These are phyloP conservation scores for Hortaea sp. DNA, from an alignment of 2,329 filamentous ascomycete species.

Conservation along the genomic window DNA sequence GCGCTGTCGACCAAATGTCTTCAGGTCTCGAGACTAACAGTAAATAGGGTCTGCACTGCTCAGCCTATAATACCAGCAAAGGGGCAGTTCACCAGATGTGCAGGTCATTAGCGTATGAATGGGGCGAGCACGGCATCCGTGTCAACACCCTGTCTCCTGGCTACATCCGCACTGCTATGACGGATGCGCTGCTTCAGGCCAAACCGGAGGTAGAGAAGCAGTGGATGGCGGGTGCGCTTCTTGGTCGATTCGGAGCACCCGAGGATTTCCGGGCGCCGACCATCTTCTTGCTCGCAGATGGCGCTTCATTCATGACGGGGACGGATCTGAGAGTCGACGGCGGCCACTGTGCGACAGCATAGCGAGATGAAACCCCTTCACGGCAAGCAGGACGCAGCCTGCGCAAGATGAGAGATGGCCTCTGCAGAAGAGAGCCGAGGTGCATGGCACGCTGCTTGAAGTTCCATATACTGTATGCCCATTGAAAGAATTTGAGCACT, in stretches of 20 bases:
- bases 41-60: constrained; percentile 32
- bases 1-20: background rate
- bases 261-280: constrained; percentile 56
- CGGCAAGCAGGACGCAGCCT: too few species aligned
- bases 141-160: constrained; percentile 27
- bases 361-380: background rate
- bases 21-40: background rate
- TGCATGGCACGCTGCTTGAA: too few species aligned
- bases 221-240: constrained; percentile 45
- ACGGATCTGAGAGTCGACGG: constrained; percentile 62
- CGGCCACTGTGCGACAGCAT: constrained; percentile 41
- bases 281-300: constrained; percentile 56
- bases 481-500: too few species aligned
- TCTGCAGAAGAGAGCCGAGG: too few species aligned
- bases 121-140: constrained; percentile 29
- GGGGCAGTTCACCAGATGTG: constrained; percentile 44
- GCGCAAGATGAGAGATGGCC: too few species aligned
- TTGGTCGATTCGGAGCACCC: constrained; percentile 44
- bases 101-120: constrained; percentile 45
- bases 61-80: constrained; percentile 46
- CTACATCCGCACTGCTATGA: constrained; percentile 29
- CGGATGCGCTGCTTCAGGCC: constrained; percentile 25
- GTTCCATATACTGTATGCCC: too few species aligned
- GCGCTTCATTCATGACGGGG: constrained; percentile 61
- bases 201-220: constrained; percentile 42